Evolutionary conservation across 768 basidiomycete genomes (phyloP).

Genomic region (Termitomyces sp.): DNA sequence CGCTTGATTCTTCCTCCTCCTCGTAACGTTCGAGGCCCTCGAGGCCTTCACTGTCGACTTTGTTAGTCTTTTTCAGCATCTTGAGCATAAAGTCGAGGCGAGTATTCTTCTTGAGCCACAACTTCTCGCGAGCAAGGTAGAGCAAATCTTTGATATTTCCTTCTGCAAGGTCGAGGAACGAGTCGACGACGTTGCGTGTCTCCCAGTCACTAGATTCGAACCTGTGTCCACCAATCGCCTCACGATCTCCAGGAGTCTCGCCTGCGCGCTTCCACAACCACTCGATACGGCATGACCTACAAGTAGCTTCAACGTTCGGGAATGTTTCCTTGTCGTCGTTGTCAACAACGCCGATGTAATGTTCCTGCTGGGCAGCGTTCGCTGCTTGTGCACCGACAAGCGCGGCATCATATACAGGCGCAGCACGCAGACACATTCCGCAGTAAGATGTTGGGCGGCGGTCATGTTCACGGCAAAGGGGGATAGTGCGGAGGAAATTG

Average conservation of each 20-base stretch:
- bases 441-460: constrained; percentile 49
- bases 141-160: constrained; percentile 61
- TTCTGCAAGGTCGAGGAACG: constrained; percentile 71
- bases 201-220: constrained; percentile 53
- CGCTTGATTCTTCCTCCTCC: constrained; percentile 34
- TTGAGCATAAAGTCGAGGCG: constrained; percentile 58
- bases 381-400: constrained; percentile 10
- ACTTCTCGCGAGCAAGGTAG: constrained; percentile 57
- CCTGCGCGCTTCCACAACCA: constrained; percentile 58
- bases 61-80: constrained; percentile 20
- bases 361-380: constrained; percentile 16
- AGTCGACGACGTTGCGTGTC: constrained; percentile 58
- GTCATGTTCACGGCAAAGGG: constrained; percentile 61
- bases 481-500: constrained; percentile 38
- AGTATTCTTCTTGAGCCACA: constrained; percentile 62
- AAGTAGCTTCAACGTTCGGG: constrained; percentile 61
- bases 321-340: constrained; percentile 72
- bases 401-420: constrained; percentile 33
- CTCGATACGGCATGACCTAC: constrained; percentile 59
- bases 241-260: constrained; percentile 42
- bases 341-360: constrained; percentile 46
- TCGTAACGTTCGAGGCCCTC: constrained; percentile 14
- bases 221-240: constrained; percentile 47
- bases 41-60: constrained; percentile 16
- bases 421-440: constrained; percentile 64